Conservation (phyloP, 2,329 filamentous ascomycete genomes). For the Ceratocystis ficicola region DNA sequence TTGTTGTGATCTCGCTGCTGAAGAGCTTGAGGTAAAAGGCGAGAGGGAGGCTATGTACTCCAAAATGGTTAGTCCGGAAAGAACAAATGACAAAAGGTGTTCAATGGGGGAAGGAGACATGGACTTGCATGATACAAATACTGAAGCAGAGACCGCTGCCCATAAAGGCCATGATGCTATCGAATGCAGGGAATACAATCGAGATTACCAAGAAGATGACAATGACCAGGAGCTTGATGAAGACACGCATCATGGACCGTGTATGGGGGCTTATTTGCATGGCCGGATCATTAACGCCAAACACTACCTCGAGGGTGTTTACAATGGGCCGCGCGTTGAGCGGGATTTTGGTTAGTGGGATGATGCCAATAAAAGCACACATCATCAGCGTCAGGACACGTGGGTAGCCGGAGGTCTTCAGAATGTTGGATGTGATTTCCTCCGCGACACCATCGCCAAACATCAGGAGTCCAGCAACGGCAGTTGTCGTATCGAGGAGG, state of each 20-base stretch:
- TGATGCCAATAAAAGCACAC: conserved; percentile 78
- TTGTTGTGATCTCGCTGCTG: conserved; percentile 51
- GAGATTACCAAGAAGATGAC: conserved; percentile 65
- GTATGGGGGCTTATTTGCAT: conserved; percentile 30
- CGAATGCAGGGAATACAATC: conserved; percentile 59
- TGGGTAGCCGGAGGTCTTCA: conserved; percentile 63
- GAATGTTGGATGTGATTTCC: conserved; percentile 82
- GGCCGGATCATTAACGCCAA: conserved; percentile 48
- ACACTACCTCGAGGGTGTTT: conserved; percentile 68
- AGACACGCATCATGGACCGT: conserved; percentile 31
- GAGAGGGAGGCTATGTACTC: conserved; percentile 48
- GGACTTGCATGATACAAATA: conserved; percentile 68
- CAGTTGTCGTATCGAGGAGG: conserved; percentile 67
- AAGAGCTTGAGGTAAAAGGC: conserved; percentile 88
- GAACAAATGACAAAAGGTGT: not conserved
- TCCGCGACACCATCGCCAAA: conserved; percentile 82
- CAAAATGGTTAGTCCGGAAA: not conserved
- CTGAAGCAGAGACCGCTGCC: conserved; percentile 84
- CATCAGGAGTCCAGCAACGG: conserved; percentile 79
- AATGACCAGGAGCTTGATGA: conserved; percentile 55
- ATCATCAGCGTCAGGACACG: conserved; percentile 61
- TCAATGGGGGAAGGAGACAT: not conserved
- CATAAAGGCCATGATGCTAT: conserved; percentile 82
- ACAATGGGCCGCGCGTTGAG: conserved; percentile 81
- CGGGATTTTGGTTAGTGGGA: conserved; percentile 90